Evolutionary conservation across 768 basidiomycete species (phyloP).

Genomic region (Leccinum arenicola): DNA sequence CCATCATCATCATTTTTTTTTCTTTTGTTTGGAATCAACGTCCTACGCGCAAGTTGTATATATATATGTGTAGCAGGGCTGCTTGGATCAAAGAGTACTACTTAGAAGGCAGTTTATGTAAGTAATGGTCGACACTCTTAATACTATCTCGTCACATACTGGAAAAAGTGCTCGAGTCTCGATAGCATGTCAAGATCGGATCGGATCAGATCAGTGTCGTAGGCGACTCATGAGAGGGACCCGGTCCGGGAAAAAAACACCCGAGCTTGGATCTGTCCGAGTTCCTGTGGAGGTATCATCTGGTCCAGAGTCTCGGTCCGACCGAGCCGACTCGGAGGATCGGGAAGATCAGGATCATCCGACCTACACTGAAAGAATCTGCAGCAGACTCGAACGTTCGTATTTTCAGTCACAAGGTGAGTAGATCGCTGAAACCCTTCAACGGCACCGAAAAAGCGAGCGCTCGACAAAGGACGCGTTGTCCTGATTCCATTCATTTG

Average conservation of each 20-base stretch:
- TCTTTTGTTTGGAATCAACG: neutral
- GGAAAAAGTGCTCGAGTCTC: neutral
- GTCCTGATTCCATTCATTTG: neutral
- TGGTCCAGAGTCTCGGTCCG: no score
- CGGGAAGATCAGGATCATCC: no score
- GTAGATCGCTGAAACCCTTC: neutral
- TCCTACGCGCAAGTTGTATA: neutral
- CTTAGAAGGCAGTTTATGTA: neutral
- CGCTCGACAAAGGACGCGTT: neutral
- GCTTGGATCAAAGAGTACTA: neutral
- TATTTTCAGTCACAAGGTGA: neutral
- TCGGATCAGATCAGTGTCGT: neutral
- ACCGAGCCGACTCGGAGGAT: no score
- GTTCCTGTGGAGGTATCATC: neutral
- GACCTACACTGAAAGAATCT: neutral
- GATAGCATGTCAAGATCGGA: neutral
- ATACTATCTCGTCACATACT: neutral
- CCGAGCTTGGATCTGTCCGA: neutral
- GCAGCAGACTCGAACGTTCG: neutral
- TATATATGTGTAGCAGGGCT: neutral
- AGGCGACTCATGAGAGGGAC: neutral
- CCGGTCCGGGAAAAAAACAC: neutral
- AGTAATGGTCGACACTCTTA: neutral
- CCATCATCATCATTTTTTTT: neutral
- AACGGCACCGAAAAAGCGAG: neutral